Conservation (phyloP, 179 eudicot genomes). For the Spinacia oleracea region DNA sequence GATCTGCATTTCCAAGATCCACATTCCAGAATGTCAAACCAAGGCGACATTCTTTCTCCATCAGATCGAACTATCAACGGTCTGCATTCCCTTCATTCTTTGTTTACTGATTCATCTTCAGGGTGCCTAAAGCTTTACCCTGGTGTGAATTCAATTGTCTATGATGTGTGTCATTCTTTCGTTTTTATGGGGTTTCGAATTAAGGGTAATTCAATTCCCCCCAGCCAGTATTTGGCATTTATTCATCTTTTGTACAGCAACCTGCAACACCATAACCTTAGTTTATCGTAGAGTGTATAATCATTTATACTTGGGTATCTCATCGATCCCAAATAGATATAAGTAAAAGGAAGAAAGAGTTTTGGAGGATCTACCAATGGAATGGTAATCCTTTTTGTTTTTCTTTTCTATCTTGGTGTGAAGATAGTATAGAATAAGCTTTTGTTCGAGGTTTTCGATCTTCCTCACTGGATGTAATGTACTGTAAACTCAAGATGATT, state of each 20-base stretch:
- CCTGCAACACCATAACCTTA: constrained; percentile 37
- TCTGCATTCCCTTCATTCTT: constrained; percentile 38
- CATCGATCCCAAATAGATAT: constrained; percentile 42
- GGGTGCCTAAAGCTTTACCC: constrained; percentile 43
- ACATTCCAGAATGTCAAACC: constrained; percentile 44
- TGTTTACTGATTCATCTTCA: constrained; percentile 19
- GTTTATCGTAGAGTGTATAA: constrained; percentile 50
- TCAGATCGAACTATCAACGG: constrained; percentile 34
- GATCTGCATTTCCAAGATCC: constrained; percentile 48
- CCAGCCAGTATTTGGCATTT: constrained; percentile 45
- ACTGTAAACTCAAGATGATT: constrained; percentile 34
- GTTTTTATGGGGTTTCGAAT: constrained; percentile 47
- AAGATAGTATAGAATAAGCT: constrained; percentile 56
- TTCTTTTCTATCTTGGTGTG: constrained; percentile 39
- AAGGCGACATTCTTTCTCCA: constrained; percentile 34
- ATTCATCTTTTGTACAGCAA: constrained; percentile 53
- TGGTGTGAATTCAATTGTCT: constrained; percentile 18
- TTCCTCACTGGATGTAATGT: constrained; percentile 41
- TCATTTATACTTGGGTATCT: constrained; percentile 59
- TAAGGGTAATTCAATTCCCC: constrained; percentile 40
- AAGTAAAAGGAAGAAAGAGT: constrained; percentile 26
- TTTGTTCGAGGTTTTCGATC: constrained; percentile 17
- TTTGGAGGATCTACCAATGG: constrained; percentile 48
- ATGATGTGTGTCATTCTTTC: constrained; percentile 45
- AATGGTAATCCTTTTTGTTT: constrained; percentile 41